These are phyloP conservation scores for Cyamopsis tetragonoloba DNA, from an alignment of 306 rosid genomes.

Conservation along the genomic window DNA sequence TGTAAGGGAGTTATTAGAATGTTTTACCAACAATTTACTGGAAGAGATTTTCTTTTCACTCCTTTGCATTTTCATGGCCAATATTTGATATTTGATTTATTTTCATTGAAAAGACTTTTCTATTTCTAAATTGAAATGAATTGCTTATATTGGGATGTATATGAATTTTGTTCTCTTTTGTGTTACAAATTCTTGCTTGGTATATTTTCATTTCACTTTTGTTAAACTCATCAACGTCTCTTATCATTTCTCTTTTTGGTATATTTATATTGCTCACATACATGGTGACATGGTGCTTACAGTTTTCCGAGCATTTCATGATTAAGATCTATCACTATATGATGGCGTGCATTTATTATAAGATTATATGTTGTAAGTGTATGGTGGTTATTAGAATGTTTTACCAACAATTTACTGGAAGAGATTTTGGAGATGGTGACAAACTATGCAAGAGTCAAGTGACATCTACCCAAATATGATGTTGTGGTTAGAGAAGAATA, in stretches of 20 bases:
- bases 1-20: neutral
- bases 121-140: neutral
- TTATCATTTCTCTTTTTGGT: neutral
- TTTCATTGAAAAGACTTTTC: conserved; percentile 9
- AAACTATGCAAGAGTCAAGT: neutral
- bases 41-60: neutral
- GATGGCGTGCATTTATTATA: neutral
- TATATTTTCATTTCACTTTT: conserved; percentile 5
- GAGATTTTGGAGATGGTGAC: neutral
- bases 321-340: neutral
- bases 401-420: neutral
- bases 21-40: neutral
- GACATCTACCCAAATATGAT: neutral
- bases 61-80: neutral
- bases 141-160: neutral
- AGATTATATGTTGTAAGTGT: neutral
- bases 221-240: neutral
- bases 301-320: neutral
- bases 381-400: neutral
- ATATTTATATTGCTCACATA: neutral
- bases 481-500: conserved; percentile 1
- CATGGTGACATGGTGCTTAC: neutral
- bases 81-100: too few species aligned
- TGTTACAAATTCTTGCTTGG: neutral
- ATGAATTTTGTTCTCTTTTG: neutral